These are phyloP conservation scores for Logfia minima DNA, from an alignment of 129 eudicot genomes.

Conservation along the genomic window DNA sequence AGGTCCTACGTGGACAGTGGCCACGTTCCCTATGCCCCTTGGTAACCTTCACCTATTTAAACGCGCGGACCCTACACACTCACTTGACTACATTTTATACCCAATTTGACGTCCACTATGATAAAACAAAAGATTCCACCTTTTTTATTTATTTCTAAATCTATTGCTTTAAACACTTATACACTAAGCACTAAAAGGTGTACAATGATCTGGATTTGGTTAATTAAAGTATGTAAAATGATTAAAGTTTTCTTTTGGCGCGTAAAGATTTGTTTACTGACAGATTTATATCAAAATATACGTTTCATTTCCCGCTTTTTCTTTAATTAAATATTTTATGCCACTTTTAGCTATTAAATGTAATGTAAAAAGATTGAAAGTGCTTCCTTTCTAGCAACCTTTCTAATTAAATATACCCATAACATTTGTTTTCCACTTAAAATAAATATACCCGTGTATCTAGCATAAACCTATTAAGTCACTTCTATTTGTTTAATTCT, in stretches of 20 bases:
- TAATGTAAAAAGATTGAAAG: slow-evolving; percentile 2
- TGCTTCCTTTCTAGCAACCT: slow-evolving; percentile 13
- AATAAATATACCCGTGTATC: neutral
- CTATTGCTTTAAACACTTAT: neutral
- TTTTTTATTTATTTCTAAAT: neutral
- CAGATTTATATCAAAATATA: slow-evolving; percentile 7
- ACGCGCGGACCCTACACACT: slow-evolving; percentile 39
- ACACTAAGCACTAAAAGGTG: neutral
- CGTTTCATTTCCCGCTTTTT: slow-evolving; percentile 51
- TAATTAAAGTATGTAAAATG: neutral
- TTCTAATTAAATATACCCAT: neutral
- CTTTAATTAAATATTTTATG: slow-evolving; percentile 4
- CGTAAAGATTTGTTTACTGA: slow-evolving; percentile 24
- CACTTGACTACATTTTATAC: slow-evolving; percentile 30
- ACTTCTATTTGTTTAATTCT: neutral
- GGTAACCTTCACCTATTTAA: slow-evolving; percentile 35
- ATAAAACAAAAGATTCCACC: slow-evolving; percentile 24
- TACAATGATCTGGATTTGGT: slow-evolving; percentile 15
- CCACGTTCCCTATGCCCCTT: slow-evolving; percentile 37
- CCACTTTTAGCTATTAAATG: neutral
- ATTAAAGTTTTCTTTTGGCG: slow-evolving; percentile 20
- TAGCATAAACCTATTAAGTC: too few relatives aligned
- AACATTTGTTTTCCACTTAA: neutral
- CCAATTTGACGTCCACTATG: slow-evolving; percentile 30
- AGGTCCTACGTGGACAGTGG: slow-evolving; percentile 33